Conservation (phyloP, 805 yeast genomes). For the Hanseniaspora thailandica region DNA sequence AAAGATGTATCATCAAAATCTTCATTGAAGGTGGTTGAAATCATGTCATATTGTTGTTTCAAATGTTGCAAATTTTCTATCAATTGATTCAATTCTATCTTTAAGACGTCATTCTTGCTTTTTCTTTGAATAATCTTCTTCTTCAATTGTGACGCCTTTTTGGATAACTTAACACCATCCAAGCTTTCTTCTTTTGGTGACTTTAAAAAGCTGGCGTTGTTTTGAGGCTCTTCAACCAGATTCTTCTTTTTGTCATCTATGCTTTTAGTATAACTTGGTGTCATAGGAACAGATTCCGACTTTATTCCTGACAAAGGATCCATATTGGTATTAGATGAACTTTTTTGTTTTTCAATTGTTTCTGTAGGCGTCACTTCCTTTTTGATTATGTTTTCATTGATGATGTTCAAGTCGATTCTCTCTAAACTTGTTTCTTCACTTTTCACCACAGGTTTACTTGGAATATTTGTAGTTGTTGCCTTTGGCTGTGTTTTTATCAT, state of each 20-base stretch:
- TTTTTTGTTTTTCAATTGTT: neutral
- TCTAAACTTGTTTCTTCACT: neutral
- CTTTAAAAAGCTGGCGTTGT: neutral
- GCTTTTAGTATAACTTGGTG: conserved; percentile 8
- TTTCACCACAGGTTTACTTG: neutral
- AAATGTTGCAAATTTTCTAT: conserved; percentile 23
- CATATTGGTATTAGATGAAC: neutral
- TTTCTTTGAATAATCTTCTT: conserved; percentile 22
- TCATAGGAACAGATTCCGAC: conserved; percentile 14
- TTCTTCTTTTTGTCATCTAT: neutral
- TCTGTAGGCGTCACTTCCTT: neutral
- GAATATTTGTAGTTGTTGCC: neutral
- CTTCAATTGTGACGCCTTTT: conserved; percentile 18
- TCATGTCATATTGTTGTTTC: conserved; percentile 18
- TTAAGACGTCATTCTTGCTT: conserved; percentile 21
- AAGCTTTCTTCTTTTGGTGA: conserved; percentile 8
- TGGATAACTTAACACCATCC: conserved; percentile 12
- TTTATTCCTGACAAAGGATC: neutral
- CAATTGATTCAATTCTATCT: conserved; percentile 21
- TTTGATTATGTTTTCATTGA: neutral
- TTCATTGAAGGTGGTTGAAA: conserved; percentile 2
- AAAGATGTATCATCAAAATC: neutral
- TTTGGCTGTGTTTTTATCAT: neutral
- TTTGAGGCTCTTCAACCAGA: neutral
- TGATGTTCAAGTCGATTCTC: too few relatives aligned